Evolutionary conservation across 768 basidiomycete species (phyloP).

Genomic region (Mycena albidolilacea): DNA sequence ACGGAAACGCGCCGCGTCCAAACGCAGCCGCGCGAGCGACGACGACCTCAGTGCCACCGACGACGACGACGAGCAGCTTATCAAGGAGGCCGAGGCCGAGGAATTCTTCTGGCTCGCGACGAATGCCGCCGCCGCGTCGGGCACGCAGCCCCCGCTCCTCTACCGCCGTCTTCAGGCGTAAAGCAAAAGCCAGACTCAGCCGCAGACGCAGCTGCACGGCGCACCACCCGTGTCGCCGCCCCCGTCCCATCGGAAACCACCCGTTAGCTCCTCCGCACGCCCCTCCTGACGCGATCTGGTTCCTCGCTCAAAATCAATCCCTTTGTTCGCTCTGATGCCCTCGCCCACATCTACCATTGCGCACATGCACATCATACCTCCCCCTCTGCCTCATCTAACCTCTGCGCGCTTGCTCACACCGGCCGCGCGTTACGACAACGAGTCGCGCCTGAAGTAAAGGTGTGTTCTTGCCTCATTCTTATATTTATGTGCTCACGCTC

Average conservation of each 20-base stretch:
- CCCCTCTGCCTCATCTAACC: too few species aligned
- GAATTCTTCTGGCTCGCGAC: constrained; percentile 65
- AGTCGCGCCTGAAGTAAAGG: too few species aligned
- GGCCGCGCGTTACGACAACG: too few species aligned
- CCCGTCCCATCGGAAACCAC: constrained; percentile 68
- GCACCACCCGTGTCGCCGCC: constrained; percentile 75
- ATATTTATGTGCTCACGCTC: too few species aligned
- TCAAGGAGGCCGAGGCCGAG: constrained; percentile 59
- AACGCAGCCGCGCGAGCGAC: constrained; percentile 62
- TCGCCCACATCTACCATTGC: too few species aligned
- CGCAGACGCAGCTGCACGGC: constrained; percentile 20
- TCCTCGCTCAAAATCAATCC: too few species aligned
- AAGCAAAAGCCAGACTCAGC: constrained; percentile 24
- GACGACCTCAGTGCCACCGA: constrained; percentile 53
- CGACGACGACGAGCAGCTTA: constrained; percentile 43
- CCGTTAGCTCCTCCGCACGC: constrained; percentile 25
- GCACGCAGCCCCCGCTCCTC: constrained; percentile 48
- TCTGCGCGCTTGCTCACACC: too few species aligned
- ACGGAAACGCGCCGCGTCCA: constrained; percentile 59
- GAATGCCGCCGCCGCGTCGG: constrained; percentile 32
- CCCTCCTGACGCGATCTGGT: too few species aligned
- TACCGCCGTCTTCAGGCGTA: constrained; percentile 52
- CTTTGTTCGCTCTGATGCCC: too few species aligned
- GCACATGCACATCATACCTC: too few species aligned
- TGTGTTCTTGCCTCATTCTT: too few species aligned